Evolutionary conservation across 73 alveolate genomes (phyloP), one percentile per base, ranked within the genome.

Genomic region (Paraurostyla sp.): DNA sequence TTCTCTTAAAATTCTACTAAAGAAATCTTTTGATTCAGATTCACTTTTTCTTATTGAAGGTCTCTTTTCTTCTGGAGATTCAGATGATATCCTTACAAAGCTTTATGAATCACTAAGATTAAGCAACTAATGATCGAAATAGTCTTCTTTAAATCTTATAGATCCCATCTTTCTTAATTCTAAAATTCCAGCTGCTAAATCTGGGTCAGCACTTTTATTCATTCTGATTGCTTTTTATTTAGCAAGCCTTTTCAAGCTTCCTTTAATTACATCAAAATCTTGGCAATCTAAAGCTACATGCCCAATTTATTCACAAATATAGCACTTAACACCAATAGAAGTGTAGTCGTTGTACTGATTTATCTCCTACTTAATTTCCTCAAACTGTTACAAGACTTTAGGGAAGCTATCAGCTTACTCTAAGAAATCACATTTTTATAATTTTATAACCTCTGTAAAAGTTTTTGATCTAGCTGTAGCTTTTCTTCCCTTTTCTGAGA

Each of bases 271-370:
- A 35, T 60, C 71, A 52, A 88, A 88, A 0, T 78, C 80, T n/a
- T 71, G 50, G 84, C 97, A 92, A 27, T 88, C 94, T 11, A 75
- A 52, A 42, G 93, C 51, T 0, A 89, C 52, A 46, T 92, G 97
- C 0, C 95, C 97, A 23, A 33, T 35, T 11, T 71, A 13, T 43
- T 83, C 86, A 33, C 97, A 92, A 25, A 89, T 43, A 59, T 92
- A 92, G 91, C 97, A 92, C 7, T 13, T 57, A 3, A 82, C 81
- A 0, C 81, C 89, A 18, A 92, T 58, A 0, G 83, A 51, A 0
- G 92, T 27, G 58, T 59, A 90, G 35, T 87, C 94, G 0, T 52
- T 52, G 38, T 73, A 43, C 46, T 48, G 29, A 49, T 45, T 76
- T 9, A 76, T 65, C 42, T 54, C 58, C 27, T 40, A 20, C 78